Conservation (phyloP, 148 eudicot species). For the Diospyros kaki region DNA sequence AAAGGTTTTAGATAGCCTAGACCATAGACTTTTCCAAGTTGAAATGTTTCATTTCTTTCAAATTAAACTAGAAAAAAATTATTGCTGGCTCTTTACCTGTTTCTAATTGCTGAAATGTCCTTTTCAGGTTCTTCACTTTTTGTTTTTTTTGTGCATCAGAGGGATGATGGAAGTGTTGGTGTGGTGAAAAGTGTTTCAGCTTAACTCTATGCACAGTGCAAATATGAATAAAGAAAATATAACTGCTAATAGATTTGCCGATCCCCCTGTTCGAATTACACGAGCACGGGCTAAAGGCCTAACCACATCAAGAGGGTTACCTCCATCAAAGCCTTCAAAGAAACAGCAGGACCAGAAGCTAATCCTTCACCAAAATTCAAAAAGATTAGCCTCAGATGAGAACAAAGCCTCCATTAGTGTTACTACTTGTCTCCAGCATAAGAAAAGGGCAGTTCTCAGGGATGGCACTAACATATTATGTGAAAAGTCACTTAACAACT, state of each 20-base stretch:
- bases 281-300: slow-evolving; percentile 67
- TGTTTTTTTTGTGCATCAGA: background rate
- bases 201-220: slow-evolving; percentile 29
- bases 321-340: slow-evolving; percentile 37
- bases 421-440: slow-evolving; percentile 35
- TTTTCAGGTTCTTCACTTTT: background rate
- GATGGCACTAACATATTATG: slow-evolving; percentile 64
- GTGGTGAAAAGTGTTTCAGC: slow-evolving; percentile 21
- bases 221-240: slow-evolving; percentile 46
- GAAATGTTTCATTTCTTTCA: no score
- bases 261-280: slow-evolving; percentile 44
- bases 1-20: no score
- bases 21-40: no score
- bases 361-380: slow-evolving; percentile 31
- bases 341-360: slow-evolving; percentile 47
- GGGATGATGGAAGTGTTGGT: slow-evolving; percentile 7
- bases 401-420: slow-evolving; percentile 26
- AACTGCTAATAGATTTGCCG: slow-evolving; percentile 27
- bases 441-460: slow-evolving; percentile 62
- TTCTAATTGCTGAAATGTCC: slow-evolving; percentile 10
- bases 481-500: slow-evolving; percentile 28
- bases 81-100: background rate
- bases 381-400: slow-evolving; percentile 60
- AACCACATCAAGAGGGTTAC: slow-evolving; percentile 39
- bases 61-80: background rate